phyloP scores from a whole-genome alignment of 768 basidiomycete genomes.

The Lactifluus piperatus region DNA sequence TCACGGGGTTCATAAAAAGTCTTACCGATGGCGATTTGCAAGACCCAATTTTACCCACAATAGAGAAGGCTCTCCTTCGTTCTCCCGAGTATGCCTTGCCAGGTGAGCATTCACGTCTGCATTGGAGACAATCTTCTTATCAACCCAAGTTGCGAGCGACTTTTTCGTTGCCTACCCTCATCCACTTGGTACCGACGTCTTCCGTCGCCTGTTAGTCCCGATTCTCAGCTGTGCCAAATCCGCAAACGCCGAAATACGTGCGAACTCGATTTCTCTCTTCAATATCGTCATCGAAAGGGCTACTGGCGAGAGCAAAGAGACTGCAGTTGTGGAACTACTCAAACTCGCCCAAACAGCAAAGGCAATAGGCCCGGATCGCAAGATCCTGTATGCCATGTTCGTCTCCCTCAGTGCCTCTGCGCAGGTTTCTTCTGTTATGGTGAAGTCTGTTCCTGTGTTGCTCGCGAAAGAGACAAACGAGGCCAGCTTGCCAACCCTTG shows the following conservation, averaged over 20 bases:
- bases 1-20: constrained; percentile 52
- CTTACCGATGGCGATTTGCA: constrained; percentile 46
- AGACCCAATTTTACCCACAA: constrained; percentile 50
- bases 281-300: constrained; percentile 32
- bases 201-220: constrained; percentile 50
- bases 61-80: constrained; percentile 74
- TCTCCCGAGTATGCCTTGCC: constrained; percentile 72
- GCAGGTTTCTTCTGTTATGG: constrained; percentile 37
- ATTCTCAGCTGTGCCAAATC: constrained; percentile 68
- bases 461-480: constrained; percentile 78
- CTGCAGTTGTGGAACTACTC: constrained; percentile 56
- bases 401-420: constrained; percentile 40
- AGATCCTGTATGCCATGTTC: constrained; percentile 76
- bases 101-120: constrained; percentile 33
- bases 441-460: constrained; percentile 36
- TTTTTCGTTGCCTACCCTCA: constrained; percentile 50
- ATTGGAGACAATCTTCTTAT: constrained; percentile 4
- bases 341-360: constrained; percentile 76
- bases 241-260: constrained; percentile 51
- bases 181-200: constrained; percentile 37
- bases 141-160: constrained; percentile 40
- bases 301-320: constrained; percentile 32
- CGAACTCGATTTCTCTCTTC: constrained; percentile 51
- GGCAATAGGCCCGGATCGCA: constrained; percentile 81
- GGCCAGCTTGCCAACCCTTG: constrained; percentile 44